Conservation (phyloP, 2,329 filamentous ascomycete genomes). For the Coniochaeta sp. region DNA sequence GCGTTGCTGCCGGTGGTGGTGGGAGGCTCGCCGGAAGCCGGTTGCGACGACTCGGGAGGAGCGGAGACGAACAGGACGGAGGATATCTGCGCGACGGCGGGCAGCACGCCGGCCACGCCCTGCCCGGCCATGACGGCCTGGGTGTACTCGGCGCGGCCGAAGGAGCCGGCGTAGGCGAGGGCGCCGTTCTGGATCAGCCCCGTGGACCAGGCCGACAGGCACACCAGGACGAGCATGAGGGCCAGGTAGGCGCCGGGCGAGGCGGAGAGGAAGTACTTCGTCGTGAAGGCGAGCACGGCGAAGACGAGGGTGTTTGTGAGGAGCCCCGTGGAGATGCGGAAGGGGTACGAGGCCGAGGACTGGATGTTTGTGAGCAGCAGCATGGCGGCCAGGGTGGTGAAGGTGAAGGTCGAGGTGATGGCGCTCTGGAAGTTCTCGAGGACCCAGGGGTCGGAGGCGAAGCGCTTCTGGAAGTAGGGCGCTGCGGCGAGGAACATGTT, state of each 20-base stretch:
- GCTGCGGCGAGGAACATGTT: slow-evolving; percentile 98
- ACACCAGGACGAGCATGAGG: slow-evolving; percentile 78
- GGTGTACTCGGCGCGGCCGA: slow-evolving; percentile 80
- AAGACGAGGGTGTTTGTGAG: slow-evolving; percentile 73
- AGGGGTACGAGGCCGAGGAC: slow-evolving; percentile 76
- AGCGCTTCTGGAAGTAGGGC: slow-evolving; percentile 84
- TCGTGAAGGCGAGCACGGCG: slow-evolving; percentile 71
- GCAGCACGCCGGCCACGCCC: slow-evolving; percentile 83
- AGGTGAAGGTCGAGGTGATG: slow-evolving; percentile 78
- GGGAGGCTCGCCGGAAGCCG: slow-evolving; percentile 3
- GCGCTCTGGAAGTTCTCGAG: slow-evolving; percentile 80
- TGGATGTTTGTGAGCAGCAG: slow-evolving; percentile 75
- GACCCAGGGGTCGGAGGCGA: slow-evolving; percentile 63
- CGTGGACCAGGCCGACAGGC: slow-evolving; percentile 69
- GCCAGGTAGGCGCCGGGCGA: slow-evolving; percentile 63
- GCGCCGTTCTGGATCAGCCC: slow-evolving; percentile 89
- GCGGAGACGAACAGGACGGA: slow-evolving; percentile 64
- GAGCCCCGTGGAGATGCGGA: slow-evolving; percentile 73
- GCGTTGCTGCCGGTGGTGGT: slow-evolving; percentile 45
- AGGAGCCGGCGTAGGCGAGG: slow-evolving; percentile 84
- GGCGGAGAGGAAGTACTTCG: slow-evolving; percentile 55
- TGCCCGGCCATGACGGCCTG: slow-evolving; percentile 96
- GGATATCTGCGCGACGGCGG: slow-evolving; percentile 78
- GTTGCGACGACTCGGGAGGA: slow-evolving; percentile 14
- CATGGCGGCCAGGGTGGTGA: slow-evolving; percentile 73